A percentile compares a stretch with the other conserved stretches of the same genome.
Conservation (phyloP, 2,329 filamentous ascomycete genomes). For the Cercospora sojina region DNA sequence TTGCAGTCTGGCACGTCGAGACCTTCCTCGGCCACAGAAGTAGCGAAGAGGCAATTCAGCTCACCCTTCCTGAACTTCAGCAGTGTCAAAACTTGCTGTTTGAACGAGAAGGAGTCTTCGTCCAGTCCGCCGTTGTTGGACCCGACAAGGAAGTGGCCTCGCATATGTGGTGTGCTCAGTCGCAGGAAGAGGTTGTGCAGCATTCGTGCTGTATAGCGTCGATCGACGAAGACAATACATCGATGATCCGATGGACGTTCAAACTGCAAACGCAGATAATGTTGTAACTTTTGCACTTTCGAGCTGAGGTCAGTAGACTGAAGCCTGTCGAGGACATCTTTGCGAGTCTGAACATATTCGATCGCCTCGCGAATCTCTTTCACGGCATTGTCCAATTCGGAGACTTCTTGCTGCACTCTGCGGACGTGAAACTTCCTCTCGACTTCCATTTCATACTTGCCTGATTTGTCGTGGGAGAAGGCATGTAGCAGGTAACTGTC, state of each 20-base stretch:
- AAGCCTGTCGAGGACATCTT: constrained; percentile 15
- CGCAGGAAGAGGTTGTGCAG: constrained; percentile 65
- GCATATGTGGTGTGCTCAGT: constrained; percentile 60
- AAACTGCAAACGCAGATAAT: constrained; percentile 64
- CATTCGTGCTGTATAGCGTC: constrained; percentile 72
- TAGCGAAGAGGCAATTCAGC: constrained; percentile 62
- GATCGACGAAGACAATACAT: constrained; percentile 86
- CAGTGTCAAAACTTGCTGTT: constrained; percentile 72
- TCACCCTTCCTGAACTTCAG: constrained; percentile 61
- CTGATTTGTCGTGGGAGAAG: constrained; percentile 27
- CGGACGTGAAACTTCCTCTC: constrained; percentile 38
- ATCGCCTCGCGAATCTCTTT: constrained; percentile 59
- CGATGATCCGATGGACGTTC: constrained; percentile 56
- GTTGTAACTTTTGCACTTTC: constrained; percentile 67
- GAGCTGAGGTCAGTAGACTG: constrained; percentile 57
- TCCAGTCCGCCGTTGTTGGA: constrained; percentile 41
- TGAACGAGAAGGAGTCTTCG: constrained; percentile 65
- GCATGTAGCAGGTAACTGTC: constrained; percentile 59
- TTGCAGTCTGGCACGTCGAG: constrained; percentile 67
- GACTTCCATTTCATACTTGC: constrained; percentile 28
- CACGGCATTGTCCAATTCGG: constrained; percentile 55
- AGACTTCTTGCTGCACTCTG: constrained; percentile 27
- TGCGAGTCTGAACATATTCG: constrained; percentile 37
- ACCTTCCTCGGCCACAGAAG: constrained; percentile 65
- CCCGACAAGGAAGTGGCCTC: constrained; percentile 64